Percentiles rank a stretch among this genome's conserved stretches.
These are phyloP conservation scores for Cladosporium sp. DNA, from an alignment of 2,329 filamentous ascomycete genomes.

Conservation along the genomic window DNA sequence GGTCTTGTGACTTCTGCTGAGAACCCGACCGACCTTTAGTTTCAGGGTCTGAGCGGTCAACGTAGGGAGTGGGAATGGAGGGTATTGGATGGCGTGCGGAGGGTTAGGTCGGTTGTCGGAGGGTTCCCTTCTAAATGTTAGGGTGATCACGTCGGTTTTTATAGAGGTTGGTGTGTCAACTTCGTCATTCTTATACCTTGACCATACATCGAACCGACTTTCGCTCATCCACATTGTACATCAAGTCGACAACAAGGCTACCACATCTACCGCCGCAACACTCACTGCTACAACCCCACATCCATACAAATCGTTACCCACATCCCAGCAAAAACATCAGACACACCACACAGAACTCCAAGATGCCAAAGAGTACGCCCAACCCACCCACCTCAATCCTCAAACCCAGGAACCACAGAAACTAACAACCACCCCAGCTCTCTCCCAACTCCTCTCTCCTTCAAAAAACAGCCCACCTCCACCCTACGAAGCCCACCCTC, in stretches of 20 bases:
- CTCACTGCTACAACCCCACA: not conserved
- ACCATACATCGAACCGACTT: not conserved
- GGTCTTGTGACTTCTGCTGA: not conserved
- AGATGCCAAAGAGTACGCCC: slow-evolving; percentile 2
- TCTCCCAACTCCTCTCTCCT: slow-evolving; percentile 11
- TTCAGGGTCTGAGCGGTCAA: not conserved
- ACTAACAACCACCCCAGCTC: slow-evolving; percentile 5
- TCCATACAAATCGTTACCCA: not conserved
- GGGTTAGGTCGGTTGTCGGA: not conserved
- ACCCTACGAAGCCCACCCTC: slow-evolving; percentile 12
- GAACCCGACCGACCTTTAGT: not conserved
- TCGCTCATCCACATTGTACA: not conserved
- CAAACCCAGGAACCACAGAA: not conserved
- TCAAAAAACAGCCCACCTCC: slow-evolving; percentile 4
- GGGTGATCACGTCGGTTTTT: not conserved
- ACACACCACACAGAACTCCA: not conserved
- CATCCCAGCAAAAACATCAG: not conserved
- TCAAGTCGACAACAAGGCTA: too few species aligned
- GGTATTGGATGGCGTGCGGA: not conserved
- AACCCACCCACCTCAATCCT: not conserved
- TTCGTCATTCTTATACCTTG: too few species aligned
- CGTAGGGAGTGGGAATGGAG: not conserved
- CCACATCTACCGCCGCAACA: not conserved
- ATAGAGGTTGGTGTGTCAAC: too few species aligned
- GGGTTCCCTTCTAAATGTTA: not conserved